phyloP scores from a whole-genome alignment of 1,284 basidiomycete genomes.

The Neolentinus lepideus region DNA sequence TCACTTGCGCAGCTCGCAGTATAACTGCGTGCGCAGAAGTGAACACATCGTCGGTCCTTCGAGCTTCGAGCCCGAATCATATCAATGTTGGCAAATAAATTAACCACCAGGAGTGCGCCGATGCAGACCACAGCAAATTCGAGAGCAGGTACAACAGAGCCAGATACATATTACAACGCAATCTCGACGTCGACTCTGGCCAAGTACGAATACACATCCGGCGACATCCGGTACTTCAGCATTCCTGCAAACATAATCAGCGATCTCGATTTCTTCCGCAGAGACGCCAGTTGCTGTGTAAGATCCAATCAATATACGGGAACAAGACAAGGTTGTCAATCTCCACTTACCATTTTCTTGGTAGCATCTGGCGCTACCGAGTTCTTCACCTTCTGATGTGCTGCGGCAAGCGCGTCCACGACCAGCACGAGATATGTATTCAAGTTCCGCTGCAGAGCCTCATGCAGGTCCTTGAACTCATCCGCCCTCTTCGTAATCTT shows the following conservation, averaged over 20 bases:
- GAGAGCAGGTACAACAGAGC: neutral
- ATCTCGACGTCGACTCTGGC: conserved; percentile 75
- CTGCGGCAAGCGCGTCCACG: conserved; percentile 88
- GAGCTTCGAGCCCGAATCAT: too few species aligned
- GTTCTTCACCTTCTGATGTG: conserved; percentile 74
- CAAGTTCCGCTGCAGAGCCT: conserved; percentile 85
- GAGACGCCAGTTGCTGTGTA: conserved; percentile 46
- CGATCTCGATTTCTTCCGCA: conserved; percentile 71
- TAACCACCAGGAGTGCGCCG: too few species aligned
- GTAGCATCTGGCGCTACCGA: conserved; percentile 66
- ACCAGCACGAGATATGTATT: conserved; percentile 85
- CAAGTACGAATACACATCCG: conserved; percentile 88
- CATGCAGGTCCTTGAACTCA: conserved; percentile 84
- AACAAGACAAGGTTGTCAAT: conserved; percentile 4
- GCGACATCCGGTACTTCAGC: conserved; percentile 82
- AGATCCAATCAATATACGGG: conserved; percentile 8
- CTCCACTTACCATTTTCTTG: conserved; percentile 57
- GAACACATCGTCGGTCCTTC: too few species aligned
- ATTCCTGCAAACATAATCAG: conserved; percentile 87
- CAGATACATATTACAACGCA: conserved; percentile 36
- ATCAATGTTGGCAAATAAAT: too few species aligned
- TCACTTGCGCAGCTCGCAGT: too few species aligned
- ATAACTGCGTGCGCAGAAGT: too few species aligned
- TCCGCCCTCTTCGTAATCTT: conserved; percentile 85
- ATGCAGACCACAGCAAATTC: too few species aligned